Percentiles rank a stretch among this genome's conserved stretches.
Conservation (phyloP, 768 basidiomycete genomes). For the Boletus tylopilopsis region DNA sequence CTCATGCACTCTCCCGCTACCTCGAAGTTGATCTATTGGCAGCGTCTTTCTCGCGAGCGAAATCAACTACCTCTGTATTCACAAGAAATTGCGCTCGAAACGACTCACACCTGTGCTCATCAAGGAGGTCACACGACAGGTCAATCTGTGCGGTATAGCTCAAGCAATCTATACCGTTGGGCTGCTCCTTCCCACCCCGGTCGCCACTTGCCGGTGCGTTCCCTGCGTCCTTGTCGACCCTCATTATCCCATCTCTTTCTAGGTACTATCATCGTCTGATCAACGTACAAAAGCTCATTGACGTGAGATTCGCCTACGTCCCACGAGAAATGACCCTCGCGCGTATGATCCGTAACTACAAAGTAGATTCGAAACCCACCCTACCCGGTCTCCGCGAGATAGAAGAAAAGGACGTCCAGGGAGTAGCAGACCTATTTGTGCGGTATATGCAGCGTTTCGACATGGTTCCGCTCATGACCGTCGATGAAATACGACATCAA, state of each 20-base stretch:
- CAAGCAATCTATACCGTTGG: conserved; percentile 98
- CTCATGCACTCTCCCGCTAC: neutral
- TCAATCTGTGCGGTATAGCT: conserved; percentile 85
- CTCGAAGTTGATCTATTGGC: conserved; percentile 9
- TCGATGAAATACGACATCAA: conserved; percentile 82
- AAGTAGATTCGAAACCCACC: conserved; percentile 50
- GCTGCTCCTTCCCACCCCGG: conserved; percentile 88
- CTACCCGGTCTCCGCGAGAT: conserved; percentile 82
- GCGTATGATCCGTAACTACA: conserved; percentile 78
- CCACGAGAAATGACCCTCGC: conserved; percentile 87
- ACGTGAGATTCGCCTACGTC: conserved; percentile 84
- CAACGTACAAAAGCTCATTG: conserved; percentile 89
- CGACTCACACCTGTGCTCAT: conserved; percentile 94
- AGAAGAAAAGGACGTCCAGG: conserved; percentile 69
- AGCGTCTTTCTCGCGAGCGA: conserved; percentile 76
- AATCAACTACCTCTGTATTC: conserved; percentile 96
- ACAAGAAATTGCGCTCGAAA: conserved; percentile 96
- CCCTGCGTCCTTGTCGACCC: neutral
- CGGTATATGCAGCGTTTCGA: conserved; percentile 85
- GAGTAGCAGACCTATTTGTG: conserved; percentile 66
- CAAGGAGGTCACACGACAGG: conserved; percentile 94
- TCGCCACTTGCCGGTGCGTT: conserved; percentile 75
- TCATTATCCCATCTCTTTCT: conserved; percentile 5
- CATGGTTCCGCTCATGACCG: conserved; percentile 67
- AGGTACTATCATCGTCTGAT: conserved; percentile 92